These are phyloP conservation scores for Scenedesmus sp. DNA, from an alignment of 163 green algal species.

Conservation along the genomic window DNA sequence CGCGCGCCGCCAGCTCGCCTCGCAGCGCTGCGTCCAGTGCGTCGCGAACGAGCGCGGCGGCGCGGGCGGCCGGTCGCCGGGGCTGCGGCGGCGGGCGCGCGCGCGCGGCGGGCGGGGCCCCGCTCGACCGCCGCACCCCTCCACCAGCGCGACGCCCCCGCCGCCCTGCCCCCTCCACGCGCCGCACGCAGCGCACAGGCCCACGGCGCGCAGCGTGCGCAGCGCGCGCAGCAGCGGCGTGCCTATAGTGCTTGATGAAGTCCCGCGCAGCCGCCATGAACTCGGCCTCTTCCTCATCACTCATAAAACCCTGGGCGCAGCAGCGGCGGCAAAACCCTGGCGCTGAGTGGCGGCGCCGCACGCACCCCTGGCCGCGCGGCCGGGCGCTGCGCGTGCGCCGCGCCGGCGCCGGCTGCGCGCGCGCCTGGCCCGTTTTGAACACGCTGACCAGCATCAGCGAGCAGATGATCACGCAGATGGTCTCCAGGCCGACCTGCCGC, in stretches of 20 bases:
- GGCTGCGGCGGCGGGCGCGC: slow-evolving; percentile 13
- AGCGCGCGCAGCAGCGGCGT: not conserved
- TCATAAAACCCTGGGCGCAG: slow-evolving; percentile 79
- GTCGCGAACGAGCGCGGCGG: slow-evolving; percentile 73
- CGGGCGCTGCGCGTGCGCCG: too few relatives aligned
- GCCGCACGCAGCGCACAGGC: too few relatives aligned
- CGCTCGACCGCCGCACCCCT: too few relatives aligned
- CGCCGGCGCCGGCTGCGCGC: too few relatives aligned
- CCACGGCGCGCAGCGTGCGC: too few relatives aligned
- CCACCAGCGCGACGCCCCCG: too few relatives aligned
- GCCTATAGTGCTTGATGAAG: slow-evolving; percentile 63
- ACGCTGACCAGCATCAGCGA: slow-evolving; percentile 74
- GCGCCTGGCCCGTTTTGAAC: slow-evolving; percentile 63
- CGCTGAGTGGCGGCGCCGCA: too few relatives aligned
- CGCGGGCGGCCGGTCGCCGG: slow-evolving; percentile 58
- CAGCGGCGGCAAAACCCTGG: too few relatives aligned
- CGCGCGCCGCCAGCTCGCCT: slow-evolving; percentile 72
- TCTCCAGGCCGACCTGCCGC: slow-evolving; percentile 74
- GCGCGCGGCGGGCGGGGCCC: too few relatives aligned
- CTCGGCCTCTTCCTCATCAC: slow-evolving; percentile 79
- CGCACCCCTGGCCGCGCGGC: too few relatives aligned
- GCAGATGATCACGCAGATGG: slow-evolving; percentile 72
- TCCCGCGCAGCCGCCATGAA: slow-evolving; percentile 72
- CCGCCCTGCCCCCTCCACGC: too few relatives aligned
- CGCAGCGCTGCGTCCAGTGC: slow-evolving; percentile 76